Conservation (phyloP, 2,329 filamentous ascomycete species). For the Colletotrichum acutatum region DNA sequence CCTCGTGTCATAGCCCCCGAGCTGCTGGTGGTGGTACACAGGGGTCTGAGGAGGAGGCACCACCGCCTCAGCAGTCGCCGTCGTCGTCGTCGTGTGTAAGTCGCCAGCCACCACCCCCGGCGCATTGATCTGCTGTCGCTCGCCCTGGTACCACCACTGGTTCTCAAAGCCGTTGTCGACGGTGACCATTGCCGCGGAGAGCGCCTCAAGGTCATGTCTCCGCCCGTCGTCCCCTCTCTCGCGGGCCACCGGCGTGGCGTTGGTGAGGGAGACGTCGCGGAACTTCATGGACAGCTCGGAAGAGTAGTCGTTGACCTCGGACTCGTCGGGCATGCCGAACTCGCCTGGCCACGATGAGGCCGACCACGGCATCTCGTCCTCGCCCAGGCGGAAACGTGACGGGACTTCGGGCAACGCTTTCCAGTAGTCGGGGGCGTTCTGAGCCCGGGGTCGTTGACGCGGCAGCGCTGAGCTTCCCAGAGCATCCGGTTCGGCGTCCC, state of each 20-base stretch:
- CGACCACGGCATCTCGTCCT: slow-evolving; percentile 61
- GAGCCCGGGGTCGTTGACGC: slow-evolving; percentile 30
- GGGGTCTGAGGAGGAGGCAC: not conserved
- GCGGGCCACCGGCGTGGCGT: not conserved
- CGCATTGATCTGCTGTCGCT: slow-evolving; percentile 39
- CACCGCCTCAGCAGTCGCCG: slow-evolving; percentile 4
- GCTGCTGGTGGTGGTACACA: not conserved
- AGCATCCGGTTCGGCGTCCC: slow-evolving; percentile 52
- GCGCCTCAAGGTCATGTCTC: slow-evolving; percentile 54
- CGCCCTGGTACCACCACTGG: slow-evolving; percentile 67
- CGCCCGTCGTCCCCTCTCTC: slow-evolving; percentile 27
- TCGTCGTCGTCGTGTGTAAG: slow-evolving; percentile 33
- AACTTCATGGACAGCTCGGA: slow-evolving; percentile 33
- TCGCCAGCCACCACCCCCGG: slow-evolving; percentile 38
- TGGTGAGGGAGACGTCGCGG: slow-evolving; percentile 20
- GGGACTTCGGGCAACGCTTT: slow-evolving; percentile 56
- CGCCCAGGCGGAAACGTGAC: slow-evolving; percentile 55
- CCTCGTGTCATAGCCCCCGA: not conserved
- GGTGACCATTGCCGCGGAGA: slow-evolving; percentile 65
- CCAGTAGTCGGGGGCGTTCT: slow-evolving; percentile 44
- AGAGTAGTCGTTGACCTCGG: slow-evolving; percentile 23
- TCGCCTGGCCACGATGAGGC: slow-evolving; percentile 47
- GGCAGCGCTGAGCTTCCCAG: slow-evolving; percentile 43
- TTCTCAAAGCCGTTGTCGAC: slow-evolving; percentile 69
- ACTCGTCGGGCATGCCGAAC: slow-evolving; percentile 24